Percentiles rank a stretch among this genome's conserved stretches.
Conservation (phyloP, 345 rosid genomes). For the Angophora floribunda region DNA sequence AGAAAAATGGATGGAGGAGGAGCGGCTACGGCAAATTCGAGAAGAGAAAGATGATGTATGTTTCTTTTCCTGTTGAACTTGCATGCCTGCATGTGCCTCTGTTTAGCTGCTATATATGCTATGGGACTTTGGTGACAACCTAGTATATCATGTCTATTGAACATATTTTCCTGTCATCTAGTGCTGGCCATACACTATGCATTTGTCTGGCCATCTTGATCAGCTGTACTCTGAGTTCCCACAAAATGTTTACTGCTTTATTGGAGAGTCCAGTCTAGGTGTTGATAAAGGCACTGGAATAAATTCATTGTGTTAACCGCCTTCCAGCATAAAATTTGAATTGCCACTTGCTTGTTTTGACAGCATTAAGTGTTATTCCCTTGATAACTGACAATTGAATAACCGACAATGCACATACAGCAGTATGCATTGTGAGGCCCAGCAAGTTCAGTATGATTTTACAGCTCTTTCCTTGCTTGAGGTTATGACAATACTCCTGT, state of each 20-base stretch:
- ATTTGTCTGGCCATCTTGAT: neutral
- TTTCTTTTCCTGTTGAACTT: neutral
- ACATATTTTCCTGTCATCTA: neutral
- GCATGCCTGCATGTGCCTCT: neutral
- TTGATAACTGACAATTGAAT: neutral
- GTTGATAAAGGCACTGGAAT: neutral
- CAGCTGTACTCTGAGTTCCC: neutral
- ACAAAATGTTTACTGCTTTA: neutral
- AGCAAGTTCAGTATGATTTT: neutral
- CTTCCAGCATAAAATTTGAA: neutral
- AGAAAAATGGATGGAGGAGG: conserved; percentile 69
- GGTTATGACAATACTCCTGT: neutral
- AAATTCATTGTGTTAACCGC: neutral
- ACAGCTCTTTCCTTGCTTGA: neutral
- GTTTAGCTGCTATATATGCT: neutral
- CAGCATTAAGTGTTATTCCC: neutral
- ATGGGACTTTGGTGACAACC: neutral
- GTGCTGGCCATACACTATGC: neutral
- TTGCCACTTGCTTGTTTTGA: neutral
- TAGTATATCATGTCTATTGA: neutral
- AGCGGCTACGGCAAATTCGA: conserved; percentile 51
- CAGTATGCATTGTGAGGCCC: neutral
- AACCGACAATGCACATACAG: neutral
- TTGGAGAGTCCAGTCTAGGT: neutral
- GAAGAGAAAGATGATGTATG: conserved; percentile 95